Evolutionary conservation across 805 yeast genomes (phyloP), one percentile per base, ranked within the genome.

Genomic region (Brettanomyces custersianus): DNA sequence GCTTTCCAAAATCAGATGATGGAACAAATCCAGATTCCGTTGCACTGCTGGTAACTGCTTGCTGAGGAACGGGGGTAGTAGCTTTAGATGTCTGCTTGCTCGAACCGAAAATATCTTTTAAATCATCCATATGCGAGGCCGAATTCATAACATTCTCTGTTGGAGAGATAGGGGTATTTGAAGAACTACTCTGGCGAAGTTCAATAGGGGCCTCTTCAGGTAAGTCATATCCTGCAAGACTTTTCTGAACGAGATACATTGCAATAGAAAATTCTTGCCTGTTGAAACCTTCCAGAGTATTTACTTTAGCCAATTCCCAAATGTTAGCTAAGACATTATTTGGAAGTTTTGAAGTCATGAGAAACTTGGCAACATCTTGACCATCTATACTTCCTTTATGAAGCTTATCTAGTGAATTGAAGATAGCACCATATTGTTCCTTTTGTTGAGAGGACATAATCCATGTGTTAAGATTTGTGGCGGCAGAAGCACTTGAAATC

Each of bases 281-380:
- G 33, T 84, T 70, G 52, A 92, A 86, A 29, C 70, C 70, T 19
- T 96, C 96, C 30, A 83, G 75, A 57, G 86, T 86, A 46, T 84
- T 81, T 42, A 86, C 70, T 55, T 92, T 96, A 8, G 97, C 76
- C 46, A 92, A 67, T 59, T 92, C 98, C 99, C 99, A 92, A 29
- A 90, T 77, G 18, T 75, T 63, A 2, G 97, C 98, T 43, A 92
- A 69, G 16, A 75, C 77, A 35, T 84, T 88, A 50, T 88, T 95
- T 35, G 78, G 71, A 40, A 92, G 71, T 42, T 84, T 82, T 3
- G 97, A 90, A 8, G 92, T 81, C 68, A 85, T 77, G 48, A 92
- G 73, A 54, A 88, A 86, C 6, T 81, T 79, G 5, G 95, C 98
- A 31, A 92, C 86, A 45, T 85, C 85, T 40, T 69, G 74, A 3